Evolutionary conservation across 2,329 filamentous ascomycete species (phyloP).

Genomic region (Lecanicillium sp.): DNA sequence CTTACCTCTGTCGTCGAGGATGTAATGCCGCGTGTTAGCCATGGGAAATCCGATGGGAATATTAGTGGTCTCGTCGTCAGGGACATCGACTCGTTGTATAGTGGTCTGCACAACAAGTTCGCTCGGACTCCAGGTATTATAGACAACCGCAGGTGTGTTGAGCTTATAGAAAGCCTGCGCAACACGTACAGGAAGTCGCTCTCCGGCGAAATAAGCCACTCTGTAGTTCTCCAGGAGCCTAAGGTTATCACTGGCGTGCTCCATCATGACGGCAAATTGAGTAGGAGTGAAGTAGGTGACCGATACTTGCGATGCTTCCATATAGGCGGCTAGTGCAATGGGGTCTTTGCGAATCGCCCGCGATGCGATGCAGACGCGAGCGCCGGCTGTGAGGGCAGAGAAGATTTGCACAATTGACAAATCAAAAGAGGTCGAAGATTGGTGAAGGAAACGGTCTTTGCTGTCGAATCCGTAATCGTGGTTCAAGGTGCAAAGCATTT

Average conservation of each 20-base stretch:
- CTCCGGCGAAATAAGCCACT: conserved; percentile 15
- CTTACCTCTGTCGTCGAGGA: conserved; percentile 25
- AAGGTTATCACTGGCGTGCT: conserved; percentile 13
- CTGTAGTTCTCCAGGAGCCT: conserved; percentile 14
- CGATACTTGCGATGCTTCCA: conserved; percentile 13
- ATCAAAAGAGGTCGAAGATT: conserved; percentile 17
- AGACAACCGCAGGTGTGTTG: conserved; percentile 13
- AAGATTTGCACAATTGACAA: conserved; percentile 17
- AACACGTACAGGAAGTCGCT: conserved; percentile 15
- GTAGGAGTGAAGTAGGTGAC: conserved; percentile 17
- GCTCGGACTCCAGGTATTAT: conserved; percentile 16
- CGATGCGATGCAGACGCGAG: conserved; percentile 15
- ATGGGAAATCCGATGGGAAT: conserved; percentile 16
- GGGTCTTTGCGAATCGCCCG: conserved; percentile 17
- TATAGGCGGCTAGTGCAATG: conserved; percentile 14
- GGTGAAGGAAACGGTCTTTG: conserved; percentile 14
- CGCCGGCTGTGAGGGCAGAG: conserved; percentile 14
- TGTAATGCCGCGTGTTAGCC: conserved; percentile 26
- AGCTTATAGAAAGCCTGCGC: conserved; percentile 16
- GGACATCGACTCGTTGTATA: conserved; percentile 12
- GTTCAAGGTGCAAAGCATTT: conserved; percentile 16
- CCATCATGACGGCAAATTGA: conserved; percentile 15
- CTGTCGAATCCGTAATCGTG: conserved; percentile 13
- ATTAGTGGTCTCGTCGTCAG: conserved; percentile 10
- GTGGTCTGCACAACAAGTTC: conserved; percentile 17